phyloP scores from a whole-genome alignment of 2,329 filamentous ascomycete genomes.

The Corynespora cassiicola region DNA sequence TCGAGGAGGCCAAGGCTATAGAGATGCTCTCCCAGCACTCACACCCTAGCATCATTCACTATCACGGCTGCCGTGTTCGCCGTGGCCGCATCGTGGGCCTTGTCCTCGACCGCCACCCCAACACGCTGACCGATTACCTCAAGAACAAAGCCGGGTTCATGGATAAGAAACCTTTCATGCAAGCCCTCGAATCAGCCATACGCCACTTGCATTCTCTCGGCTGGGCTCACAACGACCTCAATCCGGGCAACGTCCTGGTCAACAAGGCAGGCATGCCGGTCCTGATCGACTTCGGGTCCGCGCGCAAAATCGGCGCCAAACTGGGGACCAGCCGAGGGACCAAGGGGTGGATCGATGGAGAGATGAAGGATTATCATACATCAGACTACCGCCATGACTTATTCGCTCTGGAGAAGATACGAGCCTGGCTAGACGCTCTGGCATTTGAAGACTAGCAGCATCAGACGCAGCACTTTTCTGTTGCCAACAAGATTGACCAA shows the following conservation, averaged over 20 bases:
- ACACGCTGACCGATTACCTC: constrained; percentile 4
- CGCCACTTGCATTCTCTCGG: constrained; percentile 21
- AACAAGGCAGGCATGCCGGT: constrained; percentile 30
- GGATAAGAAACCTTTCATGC: constrained; percentile 4
- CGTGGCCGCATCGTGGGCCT: constrained; percentile 9
- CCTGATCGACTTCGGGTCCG: constrained; percentile 46
- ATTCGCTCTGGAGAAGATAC: constrained; percentile 7
- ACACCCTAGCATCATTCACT: constrained; percentile 9
- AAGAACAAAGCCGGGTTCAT: constrained; percentile 3
- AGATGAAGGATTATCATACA: constrained; percentile 13
- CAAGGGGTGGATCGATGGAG: constrained; percentile 25
- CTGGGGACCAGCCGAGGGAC: constrained; percentile 26
- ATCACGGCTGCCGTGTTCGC: constrained; percentile 8
- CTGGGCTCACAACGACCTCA: constrained; percentile 45
- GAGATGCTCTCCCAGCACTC: constrained; percentile 4
- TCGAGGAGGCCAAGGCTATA: constrained; percentile 10
- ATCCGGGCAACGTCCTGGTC: constrained; percentile 42
- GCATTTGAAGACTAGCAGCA: constrained; percentile 1
- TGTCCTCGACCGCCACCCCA: constrained; percentile 8
- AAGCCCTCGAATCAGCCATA: too few species aligned
- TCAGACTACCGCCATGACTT: constrained; percentile 7
- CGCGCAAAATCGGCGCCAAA: constrained; percentile 28
- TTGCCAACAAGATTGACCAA: neutral
- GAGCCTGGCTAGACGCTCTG: neutral
- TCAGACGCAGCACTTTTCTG: constrained; percentile 1